Conservation (phyloP, 768 basidiomycete species). For the Lentinula sp. region DNA sequence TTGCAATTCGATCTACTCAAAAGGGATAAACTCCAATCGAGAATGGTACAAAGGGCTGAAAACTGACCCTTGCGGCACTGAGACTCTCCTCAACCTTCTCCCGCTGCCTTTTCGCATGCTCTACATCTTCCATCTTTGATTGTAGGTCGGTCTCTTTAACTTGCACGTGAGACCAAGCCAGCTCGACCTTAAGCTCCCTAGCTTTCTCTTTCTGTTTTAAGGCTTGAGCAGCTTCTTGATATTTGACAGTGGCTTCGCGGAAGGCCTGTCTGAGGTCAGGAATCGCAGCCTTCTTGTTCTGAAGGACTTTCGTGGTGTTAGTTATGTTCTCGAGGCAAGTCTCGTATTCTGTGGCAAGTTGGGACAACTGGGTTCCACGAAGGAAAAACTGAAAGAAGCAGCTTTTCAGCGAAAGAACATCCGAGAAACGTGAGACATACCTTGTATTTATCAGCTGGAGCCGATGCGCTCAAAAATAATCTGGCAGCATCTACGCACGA, state of each 20-base stretch:
- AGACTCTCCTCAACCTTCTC: conserved; percentile 34
- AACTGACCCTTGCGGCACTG: conserved; percentile 30
- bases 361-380: conserved; percentile 83
- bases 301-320: conserved; percentile 57
- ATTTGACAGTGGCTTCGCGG: conserved; percentile 50
- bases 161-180: conserved; percentile 84
- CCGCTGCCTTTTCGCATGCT: conserved; percentile 28
- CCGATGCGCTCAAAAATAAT: conserved; percentile 81
- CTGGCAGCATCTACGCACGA: conserved; percentile 50
- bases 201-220: conserved; percentile 62
- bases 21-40: background rate
- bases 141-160: conserved; percentile 55
- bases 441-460: conserved; percentile 83
- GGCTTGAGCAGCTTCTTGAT: conserved; percentile 70
- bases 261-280: conserved; percentile 66
- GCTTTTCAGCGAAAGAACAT: background rate
- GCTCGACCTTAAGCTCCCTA: conserved; percentile 68
- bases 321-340: conserved; percentile 67
- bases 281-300: conserved; percentile 68
- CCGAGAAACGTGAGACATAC: conserved; percentile 29
- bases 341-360: conserved; percentile 85
- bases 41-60: background rate
- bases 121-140: conserved; percentile 33
- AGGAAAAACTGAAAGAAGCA: conserved; percentile 75
- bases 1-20: conserved; percentile 23